phyloP scores from a whole-genome alignment of 169 alveolate genomes.

The Plasmodium fragile region DNA sequence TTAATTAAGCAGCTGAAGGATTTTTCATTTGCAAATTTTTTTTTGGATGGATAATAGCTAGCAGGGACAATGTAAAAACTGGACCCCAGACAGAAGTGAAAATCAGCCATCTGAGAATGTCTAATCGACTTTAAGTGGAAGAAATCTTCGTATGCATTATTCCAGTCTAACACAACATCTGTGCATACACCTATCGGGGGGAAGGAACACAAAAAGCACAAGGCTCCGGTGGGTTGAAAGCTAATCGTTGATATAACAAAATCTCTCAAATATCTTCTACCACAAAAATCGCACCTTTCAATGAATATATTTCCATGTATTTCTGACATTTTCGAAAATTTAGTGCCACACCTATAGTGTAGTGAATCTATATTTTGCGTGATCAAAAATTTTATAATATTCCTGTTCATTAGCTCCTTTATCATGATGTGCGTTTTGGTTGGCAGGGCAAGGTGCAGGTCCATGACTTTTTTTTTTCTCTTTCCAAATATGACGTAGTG shows the following conservation, averaged over 20 bases:
- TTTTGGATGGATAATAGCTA: conserved; percentile 86
- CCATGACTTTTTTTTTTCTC: conserved; percentile 82
- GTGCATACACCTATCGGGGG: conserved; percentile 89
- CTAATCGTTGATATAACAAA: conserved; percentile 88
- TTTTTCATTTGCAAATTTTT: conserved; percentile 78
- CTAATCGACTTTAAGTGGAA: conserved; percentile 80
- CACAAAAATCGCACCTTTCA: conserved; percentile 88
- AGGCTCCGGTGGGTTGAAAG: conserved; percentile 88
- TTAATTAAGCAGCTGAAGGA: conserved; percentile 84
- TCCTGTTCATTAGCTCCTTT: conserved; percentile 79
- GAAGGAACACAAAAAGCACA: conserved; percentile 87
- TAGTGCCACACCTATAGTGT: conserved; percentile 87
- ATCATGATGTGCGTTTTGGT: conserved; percentile 86
- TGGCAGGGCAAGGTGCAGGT: conserved; percentile 87
- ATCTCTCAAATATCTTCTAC: conserved; percentile 85
- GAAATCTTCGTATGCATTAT: conserved; percentile 86
- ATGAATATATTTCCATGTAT: conserved; percentile 89
- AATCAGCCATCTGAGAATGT: conserved; percentile 84
- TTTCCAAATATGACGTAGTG: conserved; percentile 76
- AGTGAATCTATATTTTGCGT: conserved; percentile 90
- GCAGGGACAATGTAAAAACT: conserved; percentile 89
- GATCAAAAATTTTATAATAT: conserved; percentile 79
- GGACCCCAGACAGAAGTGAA: conserved; percentile 88
- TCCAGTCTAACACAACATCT: conserved; percentile 90
- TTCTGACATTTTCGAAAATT: conserved; percentile 83